Evolutionary conservation across 306 rosid genomes (phyloP).

Genomic region (Acacia confusa): DNA sequence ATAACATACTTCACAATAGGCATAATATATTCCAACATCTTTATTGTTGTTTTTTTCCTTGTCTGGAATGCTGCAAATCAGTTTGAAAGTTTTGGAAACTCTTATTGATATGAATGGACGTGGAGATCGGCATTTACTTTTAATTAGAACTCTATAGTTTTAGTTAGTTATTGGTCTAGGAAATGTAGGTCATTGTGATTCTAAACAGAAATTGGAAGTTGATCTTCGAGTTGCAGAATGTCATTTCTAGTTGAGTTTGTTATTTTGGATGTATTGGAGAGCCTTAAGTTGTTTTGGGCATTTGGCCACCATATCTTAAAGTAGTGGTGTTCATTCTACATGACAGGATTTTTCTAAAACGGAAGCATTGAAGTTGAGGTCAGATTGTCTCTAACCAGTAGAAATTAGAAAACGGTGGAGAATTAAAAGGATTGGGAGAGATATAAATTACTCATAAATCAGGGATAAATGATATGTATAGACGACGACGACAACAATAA

Average conservation of each 20-base stretch:
- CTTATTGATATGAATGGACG: neutral
- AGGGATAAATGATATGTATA: neutral
- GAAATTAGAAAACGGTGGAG: neutral
- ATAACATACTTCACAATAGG: neutral
- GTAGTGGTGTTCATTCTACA: neutral
- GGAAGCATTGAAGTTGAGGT: neutral
- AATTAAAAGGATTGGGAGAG: neutral
- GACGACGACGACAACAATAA: too few species aligned
- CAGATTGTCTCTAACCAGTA: neutral
- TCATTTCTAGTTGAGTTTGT: neutral
- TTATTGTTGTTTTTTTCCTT: neutral
- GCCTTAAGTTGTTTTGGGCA: neutral
- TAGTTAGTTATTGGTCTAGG: neutral
- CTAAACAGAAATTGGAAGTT: neutral
- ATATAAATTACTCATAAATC: neutral
- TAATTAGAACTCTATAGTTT: neutral
- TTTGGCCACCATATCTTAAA: neutral
- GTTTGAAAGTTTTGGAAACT: neutral
- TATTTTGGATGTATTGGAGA: neutral
- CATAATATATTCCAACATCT: neutral
- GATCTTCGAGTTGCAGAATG: neutral
- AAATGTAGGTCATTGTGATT: neutral
- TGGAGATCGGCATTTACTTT: neutral
- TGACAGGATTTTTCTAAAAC: neutral
- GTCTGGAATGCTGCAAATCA: neutral